Conservation (phyloP, 1,284 basidiomycete genomes). For the Gomphus bonarii region DNA sequence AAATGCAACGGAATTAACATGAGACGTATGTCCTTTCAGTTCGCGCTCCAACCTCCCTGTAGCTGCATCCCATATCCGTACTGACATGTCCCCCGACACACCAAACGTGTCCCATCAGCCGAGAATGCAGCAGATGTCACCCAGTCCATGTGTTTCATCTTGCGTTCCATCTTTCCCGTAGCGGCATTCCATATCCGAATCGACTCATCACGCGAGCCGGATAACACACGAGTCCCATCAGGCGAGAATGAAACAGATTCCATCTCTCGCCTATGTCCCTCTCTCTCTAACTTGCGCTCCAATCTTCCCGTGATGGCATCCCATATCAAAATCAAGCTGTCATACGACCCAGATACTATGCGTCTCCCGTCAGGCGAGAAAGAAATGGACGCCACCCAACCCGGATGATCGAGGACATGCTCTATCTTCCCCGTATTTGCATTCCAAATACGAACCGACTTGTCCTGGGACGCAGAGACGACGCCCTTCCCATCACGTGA, state of each 20-base stretch:
- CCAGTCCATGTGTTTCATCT: too few species aligned
- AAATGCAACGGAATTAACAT: not conserved
- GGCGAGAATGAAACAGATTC: not conserved
- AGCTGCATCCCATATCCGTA: not conserved
- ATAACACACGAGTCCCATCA: not conserved
- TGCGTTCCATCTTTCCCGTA: not conserved
- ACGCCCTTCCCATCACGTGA: not conserved
- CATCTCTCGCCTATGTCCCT: not conserved
- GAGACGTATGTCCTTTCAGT: not conserved
- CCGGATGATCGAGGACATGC: not conserved
- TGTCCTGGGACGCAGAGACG: not conserved
- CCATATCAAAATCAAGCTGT: not conserved
- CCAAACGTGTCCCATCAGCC: not conserved
- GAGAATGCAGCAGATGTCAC: not conserved
- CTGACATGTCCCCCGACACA: not conserved
- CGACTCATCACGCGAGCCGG: not conserved
- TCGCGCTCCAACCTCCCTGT: not conserved
- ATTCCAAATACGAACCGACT: not conserved
- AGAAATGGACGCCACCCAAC: not conserved
- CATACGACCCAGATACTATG: not conserved
- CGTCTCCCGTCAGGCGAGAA: not conserved
- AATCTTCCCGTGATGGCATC: not conserved
- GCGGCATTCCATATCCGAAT: not conserved
- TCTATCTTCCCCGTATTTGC: not conserved
- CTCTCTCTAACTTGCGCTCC: not conserved